Base-by-base conservation (phyloP, 2,329 filamentous ascomycete genomes). In the Tolypocladium tundrense region DNA sequence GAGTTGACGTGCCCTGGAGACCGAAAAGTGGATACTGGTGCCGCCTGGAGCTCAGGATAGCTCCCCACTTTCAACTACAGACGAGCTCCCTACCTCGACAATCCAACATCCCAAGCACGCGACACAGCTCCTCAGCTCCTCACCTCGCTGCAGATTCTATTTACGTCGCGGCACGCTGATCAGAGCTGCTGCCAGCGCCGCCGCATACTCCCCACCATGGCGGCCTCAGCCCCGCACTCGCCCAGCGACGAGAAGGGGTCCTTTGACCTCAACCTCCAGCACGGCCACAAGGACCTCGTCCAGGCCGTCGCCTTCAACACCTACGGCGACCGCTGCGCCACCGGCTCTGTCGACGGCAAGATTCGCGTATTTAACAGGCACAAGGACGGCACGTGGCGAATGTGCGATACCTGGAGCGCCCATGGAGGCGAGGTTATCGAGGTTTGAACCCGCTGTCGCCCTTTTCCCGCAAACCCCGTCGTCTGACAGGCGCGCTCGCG, bases 401-500 rank as follows among this genome's bases (percentile, higher is more conserved):
- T 94, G 42, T 88, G 86, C 69, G 93, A 97, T 74, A 91, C 85
- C 58, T 97, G 92, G 91, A 85, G 83, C 53, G 93, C 91, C 21
- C 93, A 97, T 70, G 88, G 91, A 69, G 90, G 90, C 54, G 91
- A 97, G 73, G 88, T 97, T 61, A 79, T 91, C 60, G 91, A 96
- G 80, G 90, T 91, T 76, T 73, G 78, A 45, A 45, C 50, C 43
- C 40, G 55, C 48, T 21, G 57, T 33, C 56, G 48, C 48, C 48
- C 48, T 14, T 37, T 2, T 21, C 13, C 13, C 19, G 19, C 31
- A 13, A 35, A 14, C 4, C 10, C 19, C 19, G 19, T 51, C 19
- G 14, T 52, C 48, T 52, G 19, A 52, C 48, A 21, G 24, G 48
- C 33, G 16, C 58, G 53, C 35, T 37, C 37, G 57, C 48, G 37